These are phyloP conservation scores for Oryza glumipatula DNA, from an alignment of 176 grass and related monocot genomes.

Conservation along the genomic window DNA sequence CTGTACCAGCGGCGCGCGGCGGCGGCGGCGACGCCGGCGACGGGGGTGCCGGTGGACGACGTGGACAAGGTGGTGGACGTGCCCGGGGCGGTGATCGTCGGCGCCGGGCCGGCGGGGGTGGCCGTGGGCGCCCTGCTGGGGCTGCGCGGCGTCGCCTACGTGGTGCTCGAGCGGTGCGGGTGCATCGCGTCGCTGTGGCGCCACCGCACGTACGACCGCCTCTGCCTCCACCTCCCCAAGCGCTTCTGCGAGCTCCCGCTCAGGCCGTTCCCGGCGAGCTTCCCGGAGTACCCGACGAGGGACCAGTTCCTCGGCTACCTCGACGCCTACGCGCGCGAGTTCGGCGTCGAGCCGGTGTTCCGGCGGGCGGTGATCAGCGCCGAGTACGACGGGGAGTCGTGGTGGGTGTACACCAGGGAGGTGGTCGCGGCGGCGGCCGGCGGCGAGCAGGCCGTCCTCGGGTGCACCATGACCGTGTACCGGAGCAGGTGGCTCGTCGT, in stretches of 20 bases:
- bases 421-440: background rate
- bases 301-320: conserved; percentile 86
- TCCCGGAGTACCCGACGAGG: conserved; percentile 64
- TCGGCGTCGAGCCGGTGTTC: conserved; percentile 57
- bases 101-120: conserved; percentile 74
- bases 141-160: conserved; percentile 52
- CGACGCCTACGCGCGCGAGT: conserved; percentile 52
- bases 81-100: conserved; percentile 62
- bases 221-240: conserved; percentile 85
- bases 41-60: conserved; percentile 32
- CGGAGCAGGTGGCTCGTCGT: conserved; percentile 74
- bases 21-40: conserved; percentile 10
- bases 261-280: conserved; percentile 61
- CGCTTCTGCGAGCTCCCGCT: conserved; percentile 76
- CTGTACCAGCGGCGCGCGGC: conserved; percentile 19
- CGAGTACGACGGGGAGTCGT: conserved; percentile 56
- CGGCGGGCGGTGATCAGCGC: conserved; percentile 58
- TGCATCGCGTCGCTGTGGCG: conserved; percentile 89
- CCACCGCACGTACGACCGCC: conserved; percentile 77
- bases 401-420: conserved; percentile 59
- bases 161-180: conserved; percentile 63
- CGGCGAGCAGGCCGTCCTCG: conserved; percentile 8
- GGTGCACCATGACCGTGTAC: conserved; percentile 40
- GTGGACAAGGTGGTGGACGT: conserved; percentile 13
- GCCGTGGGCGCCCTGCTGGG: conserved; percentile 67